phyloP scores from a whole-genome alignment of 192 early-diverging fungal genomes.

The Entomortierella parvispora region DNA sequence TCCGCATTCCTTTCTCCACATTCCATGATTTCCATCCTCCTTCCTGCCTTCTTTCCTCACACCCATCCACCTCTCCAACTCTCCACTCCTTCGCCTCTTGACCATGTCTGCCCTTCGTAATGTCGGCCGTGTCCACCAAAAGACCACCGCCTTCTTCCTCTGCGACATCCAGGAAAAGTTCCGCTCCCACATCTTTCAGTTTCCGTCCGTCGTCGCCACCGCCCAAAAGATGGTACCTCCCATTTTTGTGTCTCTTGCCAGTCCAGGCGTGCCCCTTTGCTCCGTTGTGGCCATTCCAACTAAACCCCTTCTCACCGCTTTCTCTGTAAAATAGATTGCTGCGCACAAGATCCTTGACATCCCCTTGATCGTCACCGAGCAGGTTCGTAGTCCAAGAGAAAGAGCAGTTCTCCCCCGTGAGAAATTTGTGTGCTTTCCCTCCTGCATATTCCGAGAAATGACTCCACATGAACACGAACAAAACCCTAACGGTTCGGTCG shows the following conservation, averaged over 20 bases:
- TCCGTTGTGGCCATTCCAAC: neutral
- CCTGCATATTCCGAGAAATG: neutral
- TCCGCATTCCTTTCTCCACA: neutral
- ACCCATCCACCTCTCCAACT: neutral
- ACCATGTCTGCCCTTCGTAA: constrained; percentile 49
- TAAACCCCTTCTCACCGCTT: neutral
- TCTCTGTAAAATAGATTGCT: constrained; percentile 59
- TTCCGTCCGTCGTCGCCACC: constrained; percentile 81
- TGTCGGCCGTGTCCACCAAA: constrained; percentile 62
- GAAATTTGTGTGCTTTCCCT: constrained; percentile 14
- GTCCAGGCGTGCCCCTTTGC: neutral
- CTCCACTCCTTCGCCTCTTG: neutral
- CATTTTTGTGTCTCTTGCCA: neutral
- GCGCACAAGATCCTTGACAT: constrained; percentile 80
- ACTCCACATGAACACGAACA: neutral
- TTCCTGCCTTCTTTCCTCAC: neutral
- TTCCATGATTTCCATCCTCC: too few relatives aligned
- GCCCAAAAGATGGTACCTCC: constrained; percentile 93
- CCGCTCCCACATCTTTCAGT: constrained; percentile 81
- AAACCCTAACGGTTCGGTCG: neutral
- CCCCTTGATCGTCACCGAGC: constrained; percentile 93
- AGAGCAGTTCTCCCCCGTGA: constrained; percentile 10
- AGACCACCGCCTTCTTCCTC: constrained; percentile 85
- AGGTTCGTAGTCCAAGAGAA: constrained; percentile 49
- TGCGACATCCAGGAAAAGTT: constrained; percentile 95